Conservation (phyloP, 2,329 filamentous ascomycete genomes). For the Zalaria sp. region DNA sequence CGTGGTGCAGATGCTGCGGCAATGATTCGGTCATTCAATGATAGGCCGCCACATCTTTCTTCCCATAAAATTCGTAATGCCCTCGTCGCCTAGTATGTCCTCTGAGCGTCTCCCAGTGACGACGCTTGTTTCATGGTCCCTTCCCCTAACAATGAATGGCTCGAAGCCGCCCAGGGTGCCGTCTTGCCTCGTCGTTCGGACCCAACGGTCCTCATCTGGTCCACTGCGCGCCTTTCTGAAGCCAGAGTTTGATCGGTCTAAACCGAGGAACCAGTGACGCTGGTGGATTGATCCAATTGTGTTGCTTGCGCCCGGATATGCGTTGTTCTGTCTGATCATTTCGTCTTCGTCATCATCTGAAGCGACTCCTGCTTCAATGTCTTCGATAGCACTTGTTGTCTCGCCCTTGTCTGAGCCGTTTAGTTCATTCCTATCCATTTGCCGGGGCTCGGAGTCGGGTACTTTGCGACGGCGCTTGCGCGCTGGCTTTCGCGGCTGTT, state of each 20-base stretch:
- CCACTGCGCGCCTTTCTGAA: slow-evolving; percentile 30
- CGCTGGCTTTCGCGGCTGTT: slow-evolving; percentile 12
- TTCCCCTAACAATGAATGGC: slow-evolving; percentile 47
- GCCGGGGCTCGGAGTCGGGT: slow-evolving; percentile 4
- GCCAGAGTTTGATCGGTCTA: slow-evolving; percentile 46
- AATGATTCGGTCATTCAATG: slow-evolving; percentile 11
- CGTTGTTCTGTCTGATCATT: slow-evolving; percentile 42
- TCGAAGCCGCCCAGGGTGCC: slow-evolving; percentile 26
- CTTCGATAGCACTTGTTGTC: background rate
- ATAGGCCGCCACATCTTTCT: slow-evolving; percentile 45
- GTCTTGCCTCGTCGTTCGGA: background rate
- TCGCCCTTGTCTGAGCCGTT: slow-evolving; percentile 8
- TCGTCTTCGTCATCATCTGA: slow-evolving; percentile 26
- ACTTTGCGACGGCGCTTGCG: slow-evolving; percentile 15
- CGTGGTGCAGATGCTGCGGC: too few species aligned
- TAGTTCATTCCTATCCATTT: slow-evolving; percentile 3
- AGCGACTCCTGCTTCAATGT: slow-evolving; percentile 11
- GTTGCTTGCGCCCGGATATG: slow-evolving; percentile 52
- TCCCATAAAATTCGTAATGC: slow-evolving; percentile 40
- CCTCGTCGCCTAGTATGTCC: slow-evolving; percentile 49
- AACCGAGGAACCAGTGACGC: slow-evolving; percentile 49
- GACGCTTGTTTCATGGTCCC: slow-evolving; percentile 49
- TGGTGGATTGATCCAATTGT: slow-evolving; percentile 54
- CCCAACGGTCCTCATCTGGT: slow-evolving; percentile 14
- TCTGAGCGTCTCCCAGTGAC: slow-evolving; percentile 46